Percentiles rank a stretch among this genome's conserved stretches.
Evolutionary conservation across 1,284 basidiomycete genomes (phyloP).

Genomic region (Leccinum fallax): DNA sequence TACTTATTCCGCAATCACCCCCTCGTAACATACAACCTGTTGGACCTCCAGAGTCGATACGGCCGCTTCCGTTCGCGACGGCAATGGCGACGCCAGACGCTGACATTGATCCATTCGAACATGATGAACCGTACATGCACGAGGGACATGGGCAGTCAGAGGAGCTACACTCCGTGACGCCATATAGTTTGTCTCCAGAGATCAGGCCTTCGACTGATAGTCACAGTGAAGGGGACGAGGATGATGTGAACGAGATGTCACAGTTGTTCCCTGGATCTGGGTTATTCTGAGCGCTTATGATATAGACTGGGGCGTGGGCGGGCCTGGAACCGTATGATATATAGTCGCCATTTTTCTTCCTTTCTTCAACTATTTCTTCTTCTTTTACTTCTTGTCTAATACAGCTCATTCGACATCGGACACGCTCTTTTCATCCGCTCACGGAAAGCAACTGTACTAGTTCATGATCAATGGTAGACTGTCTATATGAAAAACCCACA

Average conservation of each 20-base stretch:
- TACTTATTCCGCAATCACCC: slow-evolving; percentile 18
- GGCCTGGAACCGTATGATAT: neutral
- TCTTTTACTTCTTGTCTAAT: neutral
- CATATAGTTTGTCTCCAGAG: slow-evolving; percentile 34
- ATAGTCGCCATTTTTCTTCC: neutral
- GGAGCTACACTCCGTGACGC: slow-evolving; percentile 18
- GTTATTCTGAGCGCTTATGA: slow-evolving; percentile 43
- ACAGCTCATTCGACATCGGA: neutral
- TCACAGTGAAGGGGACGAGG: slow-evolving; percentile 40
- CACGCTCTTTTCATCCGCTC: neutral
- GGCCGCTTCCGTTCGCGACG: slow-evolving; percentile 14
- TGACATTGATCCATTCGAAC: slow-evolving; percentile 40
- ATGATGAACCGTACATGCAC: slow-evolving; percentile 32
- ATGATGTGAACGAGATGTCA: slow-evolving; percentile 41
- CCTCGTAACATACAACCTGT: slow-evolving; percentile 13
- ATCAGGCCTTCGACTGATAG: slow-evolving; percentile 2
- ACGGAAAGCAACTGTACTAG: neutral
- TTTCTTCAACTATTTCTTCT: neutral
- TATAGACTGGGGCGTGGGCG: neutral
- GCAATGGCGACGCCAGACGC: slow-evolving; percentile 24
- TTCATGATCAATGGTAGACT: too few relatives aligned
- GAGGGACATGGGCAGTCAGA: slow-evolving; percentile 16
- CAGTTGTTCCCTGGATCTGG: slow-evolving; percentile 59
- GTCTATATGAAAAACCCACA: too few relatives aligned
- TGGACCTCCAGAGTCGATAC: slow-evolving; percentile 17